Conservation (phyloP, 2,329 filamentous ascomycete species). For the Drechslerella coelobrocha region DNA sequence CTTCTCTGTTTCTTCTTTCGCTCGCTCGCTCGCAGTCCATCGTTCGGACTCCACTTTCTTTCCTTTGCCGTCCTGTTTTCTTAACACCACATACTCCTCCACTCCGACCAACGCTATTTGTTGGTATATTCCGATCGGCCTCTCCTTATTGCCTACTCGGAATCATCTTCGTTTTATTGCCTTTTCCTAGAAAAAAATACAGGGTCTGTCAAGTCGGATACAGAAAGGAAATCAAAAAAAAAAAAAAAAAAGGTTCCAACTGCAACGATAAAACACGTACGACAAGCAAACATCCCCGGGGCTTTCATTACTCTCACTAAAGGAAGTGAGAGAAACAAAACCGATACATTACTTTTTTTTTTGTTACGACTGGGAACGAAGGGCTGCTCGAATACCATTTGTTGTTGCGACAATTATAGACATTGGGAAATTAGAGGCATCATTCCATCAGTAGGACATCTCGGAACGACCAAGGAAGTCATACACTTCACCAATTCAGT, state of each 20-base stretch:
- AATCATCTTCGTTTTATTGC: constrained; percentile 14
- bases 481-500: background rate
- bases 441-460: background rate
- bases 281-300: background rate
- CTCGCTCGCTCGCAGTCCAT: constrained; percentile 15
- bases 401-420: constrained; percentile 2
- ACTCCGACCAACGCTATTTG: background rate
- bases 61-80: constrained; percentile 4
- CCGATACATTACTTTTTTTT: no score
- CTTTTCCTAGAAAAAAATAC: constrained; percentile 2
- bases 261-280: background rate
- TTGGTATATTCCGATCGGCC: constrained; percentile 8
- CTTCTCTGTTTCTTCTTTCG: constrained; percentile 47
- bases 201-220: background rate
- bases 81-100: background rate
- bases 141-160: constrained; percentile 37
- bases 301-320: background rate
- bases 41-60: constrained; percentile 14
- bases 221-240: background rate
- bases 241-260: background rate
- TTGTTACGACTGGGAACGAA: constrained; percentile 6
- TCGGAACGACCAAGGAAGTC: background rate
- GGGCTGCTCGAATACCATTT: background rate
- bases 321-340: no score
- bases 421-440: background rate